Conservation (phyloP, 73 alveolate species). For the Paramecium biaurelia region DNA sequence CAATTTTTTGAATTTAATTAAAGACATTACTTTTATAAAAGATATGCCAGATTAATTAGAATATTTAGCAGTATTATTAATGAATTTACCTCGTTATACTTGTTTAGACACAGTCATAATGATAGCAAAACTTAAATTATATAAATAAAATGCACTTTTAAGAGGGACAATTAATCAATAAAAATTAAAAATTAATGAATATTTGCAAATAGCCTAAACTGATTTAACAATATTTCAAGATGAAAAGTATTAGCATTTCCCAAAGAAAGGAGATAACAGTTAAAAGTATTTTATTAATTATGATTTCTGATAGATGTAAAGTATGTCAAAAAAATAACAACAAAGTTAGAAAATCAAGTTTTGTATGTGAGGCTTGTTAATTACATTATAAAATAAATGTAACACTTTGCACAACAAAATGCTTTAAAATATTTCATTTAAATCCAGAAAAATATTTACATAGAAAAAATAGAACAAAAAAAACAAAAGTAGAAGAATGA, state of each 20-base stretch:
- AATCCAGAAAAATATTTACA: neutral
- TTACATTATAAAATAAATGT: neutral
- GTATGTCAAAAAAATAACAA: neutral
- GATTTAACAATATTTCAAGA: neutral
- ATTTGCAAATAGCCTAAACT: neutral
- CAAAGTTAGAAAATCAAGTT: neutral
- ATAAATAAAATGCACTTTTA: neutral
- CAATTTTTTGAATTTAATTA: neutral
- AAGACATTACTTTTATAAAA: neutral
- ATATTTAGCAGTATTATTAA: neutral
- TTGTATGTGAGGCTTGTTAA: neutral
- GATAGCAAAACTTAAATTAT: neutral
- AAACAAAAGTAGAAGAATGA: neutral
- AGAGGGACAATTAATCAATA: neutral
- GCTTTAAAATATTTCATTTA: constrained; percentile 1
- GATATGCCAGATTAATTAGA: neutral
- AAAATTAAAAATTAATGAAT: neutral
- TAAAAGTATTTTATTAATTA: neutral
- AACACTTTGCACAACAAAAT: neutral
- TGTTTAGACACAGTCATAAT: neutral
- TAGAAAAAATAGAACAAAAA: constrained; percentile 23
- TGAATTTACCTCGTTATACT: neutral
- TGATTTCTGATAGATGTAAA: neutral
- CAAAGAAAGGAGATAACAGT: neutral
- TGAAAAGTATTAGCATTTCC: neutral